Evolutionary conservation across 139 green algal species (phyloP).

Genomic region (Coccomyxa sp.): DNA sequence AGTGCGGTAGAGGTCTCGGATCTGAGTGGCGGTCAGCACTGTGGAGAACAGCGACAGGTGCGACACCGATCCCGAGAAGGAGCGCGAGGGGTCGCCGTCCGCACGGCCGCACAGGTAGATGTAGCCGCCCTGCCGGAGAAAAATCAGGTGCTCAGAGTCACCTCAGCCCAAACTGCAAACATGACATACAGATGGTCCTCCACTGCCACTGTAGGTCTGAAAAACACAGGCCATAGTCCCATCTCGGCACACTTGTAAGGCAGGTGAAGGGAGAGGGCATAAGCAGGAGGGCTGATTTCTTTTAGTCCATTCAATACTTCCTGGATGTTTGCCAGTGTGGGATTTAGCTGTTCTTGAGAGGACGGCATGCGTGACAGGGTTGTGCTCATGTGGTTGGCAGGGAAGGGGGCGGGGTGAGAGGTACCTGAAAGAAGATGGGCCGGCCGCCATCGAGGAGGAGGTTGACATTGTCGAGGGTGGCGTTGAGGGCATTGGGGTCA

Average conservation of each 20-base stretch:
- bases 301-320: too few species aligned
- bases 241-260: too few species aligned
- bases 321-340: too few species aligned
- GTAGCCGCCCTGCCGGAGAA: slow-evolving; percentile 3
- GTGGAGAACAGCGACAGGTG: slow-evolving; percentile 36
- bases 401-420: too few species aligned
- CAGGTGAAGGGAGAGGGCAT: too few species aligned
- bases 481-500: not conserved
- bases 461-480: not conserved
- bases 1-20: not conserved
- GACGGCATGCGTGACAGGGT: too few species aligned
- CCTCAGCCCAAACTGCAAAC: slow-evolving; percentile 14
- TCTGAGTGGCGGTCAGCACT: slow-evolving; percentile 2
- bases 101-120: slow-evolving; percentile 43
- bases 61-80: slow-evolving; percentile 36
- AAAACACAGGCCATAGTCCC: not conserved
- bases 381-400: too few species aligned
- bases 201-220: not conserved
- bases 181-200: not conserved
- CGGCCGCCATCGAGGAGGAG: not conserved
- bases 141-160: slow-evolving; percentile 15
- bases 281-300: too few species aligned
- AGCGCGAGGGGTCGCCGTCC: slow-evolving; percentile 20
- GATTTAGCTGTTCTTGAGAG: too few species aligned
- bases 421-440: not conserved